phyloP scores from a whole-genome alignment of 2,329 filamentous ascomycete genomes.

The Microsporum ferrugineum region DNA sequence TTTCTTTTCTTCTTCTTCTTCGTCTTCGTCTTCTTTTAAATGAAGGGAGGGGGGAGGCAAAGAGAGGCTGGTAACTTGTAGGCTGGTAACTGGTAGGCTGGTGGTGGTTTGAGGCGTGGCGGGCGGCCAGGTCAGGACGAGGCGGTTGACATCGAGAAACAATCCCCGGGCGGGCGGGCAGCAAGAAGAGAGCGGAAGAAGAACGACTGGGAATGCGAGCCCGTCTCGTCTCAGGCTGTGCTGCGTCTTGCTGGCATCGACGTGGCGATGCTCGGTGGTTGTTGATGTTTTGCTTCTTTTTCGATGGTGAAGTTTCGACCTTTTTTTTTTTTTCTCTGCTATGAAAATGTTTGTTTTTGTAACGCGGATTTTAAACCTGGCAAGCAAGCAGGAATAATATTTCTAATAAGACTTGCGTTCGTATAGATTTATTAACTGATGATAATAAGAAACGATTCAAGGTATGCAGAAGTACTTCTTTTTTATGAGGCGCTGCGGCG shows the following conservation, averaged over 20 bases:
- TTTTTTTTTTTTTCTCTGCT: background rate
- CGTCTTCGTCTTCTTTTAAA: background rate
- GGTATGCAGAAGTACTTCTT: background rate
- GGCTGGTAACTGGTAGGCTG: background rate
- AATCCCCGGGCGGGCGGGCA: background rate
- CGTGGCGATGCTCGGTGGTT: background rate
- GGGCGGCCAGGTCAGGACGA: background rate
- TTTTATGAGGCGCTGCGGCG: background rate
- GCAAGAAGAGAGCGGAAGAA: background rate
- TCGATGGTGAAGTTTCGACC: background rate
- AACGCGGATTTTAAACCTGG: background rate
- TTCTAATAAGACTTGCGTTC: background rate
- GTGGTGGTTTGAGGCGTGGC: background rate
- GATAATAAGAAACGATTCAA: background rate
- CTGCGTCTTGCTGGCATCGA: background rate
- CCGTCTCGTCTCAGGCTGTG: background rate
- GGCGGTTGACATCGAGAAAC: background rate
- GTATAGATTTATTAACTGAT: background rate
- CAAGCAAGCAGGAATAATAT: background rate
- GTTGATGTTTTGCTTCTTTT: background rate
- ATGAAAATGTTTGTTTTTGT: background rate
- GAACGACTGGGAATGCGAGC: background rate
- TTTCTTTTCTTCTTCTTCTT: background rate
- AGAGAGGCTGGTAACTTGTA: no score
- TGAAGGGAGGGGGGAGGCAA: no score